Conservation (phyloP, 1,139 yeast genomes). For the Hemisphaericaspora xylanilytica region DNA sequence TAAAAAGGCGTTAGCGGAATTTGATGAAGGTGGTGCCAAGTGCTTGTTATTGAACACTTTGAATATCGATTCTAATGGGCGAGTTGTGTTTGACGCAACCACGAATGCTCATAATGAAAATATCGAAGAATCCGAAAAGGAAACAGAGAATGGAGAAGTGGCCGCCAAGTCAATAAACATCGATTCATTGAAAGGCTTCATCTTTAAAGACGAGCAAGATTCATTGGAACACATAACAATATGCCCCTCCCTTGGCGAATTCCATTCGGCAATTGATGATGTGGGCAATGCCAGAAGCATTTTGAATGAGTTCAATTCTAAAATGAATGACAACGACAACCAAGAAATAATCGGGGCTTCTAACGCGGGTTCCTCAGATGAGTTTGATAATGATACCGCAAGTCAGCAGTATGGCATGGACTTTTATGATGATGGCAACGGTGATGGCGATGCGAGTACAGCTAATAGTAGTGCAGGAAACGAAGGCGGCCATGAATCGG, state of each 20-base stretch:
- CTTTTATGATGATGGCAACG: constrained; percentile 19
- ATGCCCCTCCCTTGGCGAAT: constrained; percentile 63
- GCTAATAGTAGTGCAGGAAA: constrained; percentile 16
- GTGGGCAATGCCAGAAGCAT: constrained; percentile 54
- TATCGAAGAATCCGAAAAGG: constrained; percentile 9
- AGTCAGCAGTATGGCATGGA: constrained; percentile 31
- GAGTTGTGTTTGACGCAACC: constrained; percentile 64
- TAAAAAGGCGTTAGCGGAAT: constrained; percentile 84
- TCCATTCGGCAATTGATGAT: constrained; percentile 58
- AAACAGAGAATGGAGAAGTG: constrained; percentile 15
- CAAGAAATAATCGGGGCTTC: constrained; percentile 11
- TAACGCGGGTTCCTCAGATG: constrained; percentile 8
- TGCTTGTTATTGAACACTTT: constrained; percentile 75
- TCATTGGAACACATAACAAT: constrained; percentile 41
- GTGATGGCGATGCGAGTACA: constrained; percentile 19
- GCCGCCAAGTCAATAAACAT: constrained; percentile 17
- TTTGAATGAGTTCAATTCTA: constrained; percentile 46
- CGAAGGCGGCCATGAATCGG: constrained; percentile 22
- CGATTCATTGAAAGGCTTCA: constrained; percentile 21
- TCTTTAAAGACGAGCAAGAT: constrained; percentile 29
- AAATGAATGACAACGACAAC: constrained; percentile 17
- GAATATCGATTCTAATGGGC: constrained; percentile 52
- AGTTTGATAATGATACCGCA: constrained; percentile 26
- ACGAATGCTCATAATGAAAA: constrained; percentile 22
- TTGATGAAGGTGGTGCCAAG: constrained; percentile 94